phyloP scores from a whole-genome alignment of 2,329 filamentous ascomycete species.

The Clathrospora elynae region DNA sequence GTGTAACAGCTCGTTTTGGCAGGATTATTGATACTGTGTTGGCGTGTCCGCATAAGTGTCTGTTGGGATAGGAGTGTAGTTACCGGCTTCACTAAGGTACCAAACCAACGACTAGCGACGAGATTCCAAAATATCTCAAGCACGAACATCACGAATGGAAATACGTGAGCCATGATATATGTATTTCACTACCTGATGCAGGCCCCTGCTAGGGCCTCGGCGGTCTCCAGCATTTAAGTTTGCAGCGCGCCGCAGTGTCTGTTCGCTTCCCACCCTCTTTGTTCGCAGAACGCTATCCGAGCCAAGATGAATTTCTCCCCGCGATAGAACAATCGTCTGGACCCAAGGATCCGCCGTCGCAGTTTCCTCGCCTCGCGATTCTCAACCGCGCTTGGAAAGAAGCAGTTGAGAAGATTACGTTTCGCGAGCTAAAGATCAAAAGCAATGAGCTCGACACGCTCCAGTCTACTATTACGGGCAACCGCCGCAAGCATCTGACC shows the following conservation, averaged over 20 bases:
- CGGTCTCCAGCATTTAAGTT: neutral
- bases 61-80: no score
- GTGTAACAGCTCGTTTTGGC: neutral
- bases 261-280: neutral
- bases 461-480: conserved; percentile 10
- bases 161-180: no score
- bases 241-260: neutral
- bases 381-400: conserved; percentile 14
- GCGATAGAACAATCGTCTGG: conserved; percentile 6
- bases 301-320: conserved; percentile 3
- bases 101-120: no score
- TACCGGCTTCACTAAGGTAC: no score
- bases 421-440: conserved; percentile 4
- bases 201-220: conserved; percentile 1
- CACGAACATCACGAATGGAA: no score
- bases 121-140: neutral
- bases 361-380: conserved; percentile 10
- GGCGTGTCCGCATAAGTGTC: neutral
- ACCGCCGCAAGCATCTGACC: conserved; percentile 5
- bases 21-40: conserved; percentile 1
- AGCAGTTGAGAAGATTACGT: conserved; percentile 11
- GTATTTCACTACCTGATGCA: no score
- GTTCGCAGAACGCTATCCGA: conserved; percentile 5
- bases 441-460: conserved; percentile 8
- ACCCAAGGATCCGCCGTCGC: neutral